Base-by-base conservation (phyloP, 1,284 basidiomycete species). In the Somion occarium region DNA sequence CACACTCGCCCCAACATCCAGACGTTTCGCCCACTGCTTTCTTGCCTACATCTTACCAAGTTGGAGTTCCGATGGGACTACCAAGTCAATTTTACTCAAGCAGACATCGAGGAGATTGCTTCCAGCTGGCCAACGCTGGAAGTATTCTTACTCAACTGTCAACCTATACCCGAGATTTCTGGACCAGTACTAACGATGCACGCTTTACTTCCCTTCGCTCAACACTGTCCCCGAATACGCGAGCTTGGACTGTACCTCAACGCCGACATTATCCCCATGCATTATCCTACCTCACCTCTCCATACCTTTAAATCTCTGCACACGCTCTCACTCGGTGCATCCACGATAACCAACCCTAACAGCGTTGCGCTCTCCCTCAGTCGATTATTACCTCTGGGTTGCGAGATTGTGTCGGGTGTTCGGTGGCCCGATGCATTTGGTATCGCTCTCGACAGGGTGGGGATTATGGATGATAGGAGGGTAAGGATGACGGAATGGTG, bases 11-110 rank as follows among this genome's bases (percentile, higher is more conserved):
- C 83, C 24, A 71, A 65, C 5, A 69, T 77, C 46, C 68, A 72
- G 2, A 73, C 73, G 12, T 66, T 86, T 45, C 69, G 70, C 45
- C 79, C 82, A 3, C 55, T 83, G 38, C 68, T 80, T 47, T 60
- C 68, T 7, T 71, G 76, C 49, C 63, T 71, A 2, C 68, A 69
- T 20, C 63, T 87, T 18, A 64, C 53, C 1, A 63, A 60, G 3
- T 75, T 86, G 53, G 78, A 81, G 51, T 52, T 85, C 20, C 66
- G 73, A 1, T 81, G 85, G 65, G 76, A 78, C 51, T 72, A 73
- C 52, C 78, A 82, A 0, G 64, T 85, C 20, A 60, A 65, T 25
- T 64, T 85, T 44, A 66, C 65, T 20, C 71, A 74, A 7, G 64
- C 62, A 7, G 75, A 83, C 46, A 60, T 84, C 30, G 72, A 75